Percentiles rank a stretch among this genome's conserved stretches.
Evolutionary conservation across 129 eudicot genomes (phyloP).

Genomic region (Centrapalus pauciflorus): DNA sequence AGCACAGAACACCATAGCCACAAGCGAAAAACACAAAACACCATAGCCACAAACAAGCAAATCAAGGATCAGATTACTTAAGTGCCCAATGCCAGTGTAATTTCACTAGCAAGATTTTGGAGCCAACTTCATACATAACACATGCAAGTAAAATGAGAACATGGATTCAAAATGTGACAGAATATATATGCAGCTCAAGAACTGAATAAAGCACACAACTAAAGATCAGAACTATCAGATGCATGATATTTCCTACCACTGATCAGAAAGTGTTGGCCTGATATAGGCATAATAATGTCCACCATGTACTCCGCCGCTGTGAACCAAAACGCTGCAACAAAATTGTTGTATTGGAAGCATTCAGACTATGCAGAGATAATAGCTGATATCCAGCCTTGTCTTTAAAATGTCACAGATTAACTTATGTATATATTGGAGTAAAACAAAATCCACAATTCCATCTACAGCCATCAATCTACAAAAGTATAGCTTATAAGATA

Average conservation of each 20-base stretch:
- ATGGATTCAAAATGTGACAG: not conserved
- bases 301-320: conserved; percentile 80
- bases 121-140: not conserved
- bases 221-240: not conserved
- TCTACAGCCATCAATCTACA: not conserved
- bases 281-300: conserved; percentile 77
- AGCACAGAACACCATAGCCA: not conserved
- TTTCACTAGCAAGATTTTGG: not conserved
- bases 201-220: not conserved
- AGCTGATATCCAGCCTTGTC: not conserved
- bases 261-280: conserved; percentile 64
- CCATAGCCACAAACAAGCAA: not conserved
- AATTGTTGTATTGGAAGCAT: not conserved
- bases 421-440: not conserved
- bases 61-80: not conserved
- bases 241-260: conserved; percentile 39
- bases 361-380: not conserved
- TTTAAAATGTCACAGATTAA: not conserved
- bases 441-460: too few relatives aligned
- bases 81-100: not conserved
- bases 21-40: not conserved
- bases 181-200: not conserved
- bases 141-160: not conserved
- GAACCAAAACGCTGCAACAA: conserved; percentile 68
- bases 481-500: not conserved